Percentiles rank a stretch among this genome's conserved stretches.
phyloP scores from a whole-genome alignment of 345 rosid species.

The Pugionium cornutum region DNA sequence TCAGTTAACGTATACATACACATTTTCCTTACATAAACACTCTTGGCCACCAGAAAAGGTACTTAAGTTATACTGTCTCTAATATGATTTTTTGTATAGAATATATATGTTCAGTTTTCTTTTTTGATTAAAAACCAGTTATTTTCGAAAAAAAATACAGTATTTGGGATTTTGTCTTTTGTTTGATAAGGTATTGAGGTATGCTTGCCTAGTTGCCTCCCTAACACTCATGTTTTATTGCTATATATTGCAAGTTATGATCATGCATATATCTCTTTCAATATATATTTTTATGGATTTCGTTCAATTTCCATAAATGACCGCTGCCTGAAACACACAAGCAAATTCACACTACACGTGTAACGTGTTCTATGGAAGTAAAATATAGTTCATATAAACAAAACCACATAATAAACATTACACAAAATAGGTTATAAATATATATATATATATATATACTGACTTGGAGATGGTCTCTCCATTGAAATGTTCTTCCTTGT shows the following conservation, averaged over 20 bases:
- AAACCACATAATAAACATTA: not conserved
- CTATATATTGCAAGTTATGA: too few relatives aligned
- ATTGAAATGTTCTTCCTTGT: constrained; percentile 27
- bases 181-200: too few relatives aligned
- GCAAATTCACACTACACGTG: constrained; percentile 17
- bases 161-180: too few relatives aligned
- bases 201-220: too few relatives aligned
- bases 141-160: too few relatives aligned
- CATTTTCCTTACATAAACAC: too few relatives aligned
- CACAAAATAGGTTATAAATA: constrained; percentile 10
- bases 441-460: not conserved
- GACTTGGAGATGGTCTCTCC: not conserved
- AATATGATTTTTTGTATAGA: too few relatives aligned
- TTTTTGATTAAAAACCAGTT: too few relatives aligned
- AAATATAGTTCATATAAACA: not conserved
- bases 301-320: constrained; percentile 24
- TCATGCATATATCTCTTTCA: too few relatives aligned
- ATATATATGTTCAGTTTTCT: too few relatives aligned
- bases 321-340: constrained; percentile 12
- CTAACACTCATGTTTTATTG: too few relatives aligned
- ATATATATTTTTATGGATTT: not conserved
- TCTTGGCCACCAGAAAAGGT: not conserved
- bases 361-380: not conserved
- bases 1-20: not conserved
- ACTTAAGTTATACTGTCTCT: too few relatives aligned